A percentile compares a stretch with the other conserved stretches of the same genome.
phyloP scores from a whole-genome alignment of 352 stramenopile genomes.

The Blastocystis sp. region DNA sequence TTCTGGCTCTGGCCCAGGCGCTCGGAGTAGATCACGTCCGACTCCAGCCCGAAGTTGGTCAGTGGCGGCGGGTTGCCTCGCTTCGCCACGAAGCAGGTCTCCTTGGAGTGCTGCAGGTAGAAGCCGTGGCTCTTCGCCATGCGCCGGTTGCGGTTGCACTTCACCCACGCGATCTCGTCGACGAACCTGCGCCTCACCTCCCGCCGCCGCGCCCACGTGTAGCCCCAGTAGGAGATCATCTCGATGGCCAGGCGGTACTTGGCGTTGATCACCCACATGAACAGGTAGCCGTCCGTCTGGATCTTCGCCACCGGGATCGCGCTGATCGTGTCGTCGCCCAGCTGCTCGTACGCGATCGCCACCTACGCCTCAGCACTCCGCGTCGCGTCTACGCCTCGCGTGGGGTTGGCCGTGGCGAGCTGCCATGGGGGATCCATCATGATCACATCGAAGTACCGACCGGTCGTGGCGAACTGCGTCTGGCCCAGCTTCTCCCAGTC shows the following conservation, averaged over 20 bases:
- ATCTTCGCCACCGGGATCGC: slow-evolving; percentile 70
- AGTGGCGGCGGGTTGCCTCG: slow-evolving; percentile 70
- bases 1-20: slow-evolving; percentile 72
- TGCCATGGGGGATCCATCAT: slow-evolving; percentile 74
- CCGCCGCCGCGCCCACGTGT: neutral
- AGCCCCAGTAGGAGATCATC: slow-evolving; percentile 72
- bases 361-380: slow-evolving; percentile 5
- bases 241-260: slow-evolving; percentile 73
- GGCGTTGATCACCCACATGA: slow-evolving; percentile 74
- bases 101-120: slow-evolving; percentile 73
- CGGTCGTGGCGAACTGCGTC: slow-evolving; percentile 63
- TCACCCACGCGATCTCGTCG: slow-evolving; percentile 73
- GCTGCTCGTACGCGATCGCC: slow-evolving; percentile 73
- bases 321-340: slow-evolving; percentile 70
- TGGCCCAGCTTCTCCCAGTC: slow-evolving; percentile 70
- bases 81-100: slow-evolving; percentile 72
- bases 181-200: slow-evolving; percentile 65
- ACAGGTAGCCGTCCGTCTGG: slow-evolving; percentile 72
- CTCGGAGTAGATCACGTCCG: slow-evolving; percentile 72
- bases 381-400: slow-evolving; percentile 65
- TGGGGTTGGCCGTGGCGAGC: slow-evolving; percentile 72
- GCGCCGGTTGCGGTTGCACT: slow-evolving; percentile 71
- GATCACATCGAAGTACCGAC: slow-evolving; percentile 72
- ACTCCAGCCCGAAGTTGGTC: slow-evolving; percentile 70
- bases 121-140: slow-evolving; percentile 73